These are phyloP conservation scores for Cerrena zonata DNA, from an alignment of 1,284 basidiomycete species.

Conservation along the genomic window DNA sequence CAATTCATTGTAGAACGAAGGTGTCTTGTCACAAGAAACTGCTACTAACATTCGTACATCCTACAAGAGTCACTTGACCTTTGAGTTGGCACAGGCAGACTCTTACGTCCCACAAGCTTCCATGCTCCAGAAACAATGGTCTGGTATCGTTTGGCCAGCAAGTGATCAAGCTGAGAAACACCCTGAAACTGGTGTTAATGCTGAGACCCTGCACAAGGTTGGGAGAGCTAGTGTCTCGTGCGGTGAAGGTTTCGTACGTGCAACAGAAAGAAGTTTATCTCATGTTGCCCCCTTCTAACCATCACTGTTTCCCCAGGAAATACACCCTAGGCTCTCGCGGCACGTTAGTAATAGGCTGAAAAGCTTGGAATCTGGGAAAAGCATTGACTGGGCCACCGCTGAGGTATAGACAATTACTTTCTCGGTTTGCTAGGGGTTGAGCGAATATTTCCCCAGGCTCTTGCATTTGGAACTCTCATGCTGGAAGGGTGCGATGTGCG, in stretches of 20 bases:
- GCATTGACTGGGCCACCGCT: constrained; percentile 82
- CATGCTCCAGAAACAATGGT: constrained; percentile 65
- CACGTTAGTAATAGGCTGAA: constrained; percentile 77
- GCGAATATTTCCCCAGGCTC: constrained; percentile 40
- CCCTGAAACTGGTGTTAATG: constrained; percentile 67
- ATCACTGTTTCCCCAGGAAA: constrained; percentile 42
- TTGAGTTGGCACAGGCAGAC: constrained; percentile 47
- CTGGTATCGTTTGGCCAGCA: constrained; percentile 67
- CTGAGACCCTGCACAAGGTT: constrained; percentile 46
- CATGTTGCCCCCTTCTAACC: too few relatives aligned
- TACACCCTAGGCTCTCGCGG: constrained; percentile 73
- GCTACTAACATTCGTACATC: constrained; percentile 46
- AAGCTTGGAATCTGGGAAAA: constrained; percentile 62
- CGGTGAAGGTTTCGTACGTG: constrained; percentile 65
- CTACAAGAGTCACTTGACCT: constrained; percentile 60
- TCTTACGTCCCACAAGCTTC: constrained; percentile 45
- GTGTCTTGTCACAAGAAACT: constrained; percentile 45
- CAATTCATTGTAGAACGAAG: constrained; percentile 42
- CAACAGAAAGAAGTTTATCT: background rate
- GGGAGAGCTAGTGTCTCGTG: constrained; percentile 67
- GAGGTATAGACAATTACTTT: constrained; percentile 44
- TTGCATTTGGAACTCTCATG: constrained; percentile 83
- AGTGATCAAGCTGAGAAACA: constrained; percentile 43
- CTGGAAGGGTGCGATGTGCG: constrained; percentile 74
- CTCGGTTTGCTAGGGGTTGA: constrained; percentile 5